A percentile compares a stretch with the other conserved stretches of the same genome.
These are phyloP conservation scores for Dactylellina leptospora DNA, from an alignment of 2,329 filamentous ascomycete species.

Conservation along the genomic window DNA sequence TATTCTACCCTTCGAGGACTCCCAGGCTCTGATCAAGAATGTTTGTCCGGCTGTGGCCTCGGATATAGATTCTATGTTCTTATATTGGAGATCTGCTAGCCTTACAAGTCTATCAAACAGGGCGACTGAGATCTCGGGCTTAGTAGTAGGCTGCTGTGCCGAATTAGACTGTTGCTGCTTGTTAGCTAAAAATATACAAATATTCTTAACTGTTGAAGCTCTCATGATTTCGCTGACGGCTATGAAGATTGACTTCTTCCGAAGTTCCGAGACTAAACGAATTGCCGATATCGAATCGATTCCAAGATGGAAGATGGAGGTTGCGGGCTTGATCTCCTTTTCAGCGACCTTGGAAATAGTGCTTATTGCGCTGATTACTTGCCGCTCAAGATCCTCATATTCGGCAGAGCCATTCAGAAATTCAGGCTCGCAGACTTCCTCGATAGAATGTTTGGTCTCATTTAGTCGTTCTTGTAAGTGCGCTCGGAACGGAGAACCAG, in stretches of 20 bases:
- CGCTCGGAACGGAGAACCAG: too few species aligned
- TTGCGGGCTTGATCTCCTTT: conserved; percentile 68
- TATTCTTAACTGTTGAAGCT: conserved; percentile 71
- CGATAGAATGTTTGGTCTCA: too few species aligned
- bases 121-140: conserved; percentile 60
- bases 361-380: conserved; percentile 60
- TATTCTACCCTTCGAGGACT: conserved; percentile 70
- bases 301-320: conserved; percentile 82
- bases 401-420: conserved; percentile 59
- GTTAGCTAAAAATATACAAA: conserved; percentile 64
- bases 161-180: conserved; percentile 26
- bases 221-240: conserved; percentile 76
- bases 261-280: conserved; percentile 77
- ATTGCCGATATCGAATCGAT: conserved; percentile 93
- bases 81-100: conserved; percentile 24
- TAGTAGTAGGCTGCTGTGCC: conserved; percentile 36
- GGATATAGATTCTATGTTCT: conserved; percentile 68
- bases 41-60: conserved; percentile 80
- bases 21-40: conserved; percentile 82
- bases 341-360: conserved; percentile 69
- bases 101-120: conserved; percentile 56
- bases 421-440: too few species aligned
- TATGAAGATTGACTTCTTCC: conserved; percentile 70
- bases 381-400: conserved; percentile 61
- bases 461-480: too few species aligned